Evolutionary conservation across 257 asterid genomes (phyloP).

Genomic region (Asclepias syriaca): DNA sequence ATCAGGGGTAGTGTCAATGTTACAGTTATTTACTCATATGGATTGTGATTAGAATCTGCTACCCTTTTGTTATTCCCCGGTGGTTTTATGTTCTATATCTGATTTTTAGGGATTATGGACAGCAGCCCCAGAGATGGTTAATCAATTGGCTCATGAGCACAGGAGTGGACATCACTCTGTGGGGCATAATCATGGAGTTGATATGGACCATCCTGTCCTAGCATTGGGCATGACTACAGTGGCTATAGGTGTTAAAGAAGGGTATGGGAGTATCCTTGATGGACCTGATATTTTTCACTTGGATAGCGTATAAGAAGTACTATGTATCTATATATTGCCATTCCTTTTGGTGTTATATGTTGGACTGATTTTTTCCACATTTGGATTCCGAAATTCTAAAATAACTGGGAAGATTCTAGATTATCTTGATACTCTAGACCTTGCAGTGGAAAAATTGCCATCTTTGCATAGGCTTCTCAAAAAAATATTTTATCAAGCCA

Average conservation of each 20-base stretch:
- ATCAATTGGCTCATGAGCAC: constrained; percentile 45
- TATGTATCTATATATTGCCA: not conserved
- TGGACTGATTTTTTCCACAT: not conserved
- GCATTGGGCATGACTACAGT: constrained; percentile 75
- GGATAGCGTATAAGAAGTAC: not conserved
- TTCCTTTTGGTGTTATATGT: not conserved
- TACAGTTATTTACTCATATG: not conserved
- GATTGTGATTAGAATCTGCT: not conserved
- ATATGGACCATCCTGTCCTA: constrained; percentile 85
- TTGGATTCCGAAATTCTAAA: not conserved
- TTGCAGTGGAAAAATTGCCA: not conserved
- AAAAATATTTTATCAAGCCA: not conserved
- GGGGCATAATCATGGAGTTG: constrained; percentile 81
- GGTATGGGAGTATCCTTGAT: constrained; percentile 37
- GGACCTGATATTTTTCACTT: not conserved
- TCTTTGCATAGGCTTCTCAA: not conserved
- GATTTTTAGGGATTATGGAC: constrained; percentile 51
- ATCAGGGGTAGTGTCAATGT: not conserved
- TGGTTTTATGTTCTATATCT: not conserved
- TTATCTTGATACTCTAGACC: not conserved
- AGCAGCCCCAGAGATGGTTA: constrained; percentile 60
- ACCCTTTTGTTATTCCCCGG: not conserved
- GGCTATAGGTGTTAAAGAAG: constrained; percentile 89
- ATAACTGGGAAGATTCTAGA: no score
- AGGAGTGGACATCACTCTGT: constrained; percentile 38